These are phyloP conservation scores for Bacidia gigantensis DNA, from an alignment of 495 filamentous ascomycete genomes.

Conservation along the genomic window DNA sequence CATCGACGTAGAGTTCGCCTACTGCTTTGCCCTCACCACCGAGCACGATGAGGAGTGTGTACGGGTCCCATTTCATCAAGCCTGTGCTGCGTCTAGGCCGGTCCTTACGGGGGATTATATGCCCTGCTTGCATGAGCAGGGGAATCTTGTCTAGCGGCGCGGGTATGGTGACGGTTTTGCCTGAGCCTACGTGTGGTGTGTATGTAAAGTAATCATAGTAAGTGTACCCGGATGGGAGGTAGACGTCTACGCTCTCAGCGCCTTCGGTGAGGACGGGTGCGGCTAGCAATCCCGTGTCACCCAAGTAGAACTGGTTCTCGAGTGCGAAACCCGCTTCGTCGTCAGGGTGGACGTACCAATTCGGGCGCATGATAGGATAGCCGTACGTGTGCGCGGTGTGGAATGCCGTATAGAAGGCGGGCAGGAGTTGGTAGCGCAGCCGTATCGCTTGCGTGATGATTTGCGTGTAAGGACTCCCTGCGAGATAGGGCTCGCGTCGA, in stretches of 20 bases:
- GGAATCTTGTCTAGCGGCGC: conserved; percentile 79
- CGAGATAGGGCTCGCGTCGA: conserved; percentile 83
- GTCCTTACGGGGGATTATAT: conserved; percentile 83
- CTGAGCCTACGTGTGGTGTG: conserved; percentile 51
- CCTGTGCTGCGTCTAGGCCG: conserved; percentile 69
- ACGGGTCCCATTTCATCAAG: conserved; percentile 87
- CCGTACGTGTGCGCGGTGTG: conserved; percentile 60
- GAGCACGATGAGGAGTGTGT: conserved; percentile 76
- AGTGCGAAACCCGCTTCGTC: conserved; percentile 76
- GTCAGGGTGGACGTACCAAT: conserved; percentile 81
- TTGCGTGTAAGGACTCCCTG: conserved; percentile 65
- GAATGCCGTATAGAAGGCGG: conserved; percentile 76
- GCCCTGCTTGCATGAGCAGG: conserved; percentile 78
- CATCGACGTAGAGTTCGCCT: conserved; percentile 79
- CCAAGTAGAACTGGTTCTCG: conserved; percentile 89
- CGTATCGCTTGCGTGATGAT: conserved; percentile 83
- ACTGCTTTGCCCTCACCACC: conserved; percentile 53
- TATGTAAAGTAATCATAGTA: conserved; percentile 95
- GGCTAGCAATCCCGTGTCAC: conserved; percentile 67
- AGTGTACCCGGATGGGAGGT: conserved; percentile 68
- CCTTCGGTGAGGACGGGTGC: conserved; percentile 76
- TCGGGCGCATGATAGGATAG: conserved; percentile 74
- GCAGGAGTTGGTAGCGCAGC: conserved; percentile 72
- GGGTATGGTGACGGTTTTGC: conserved; percentile 50
- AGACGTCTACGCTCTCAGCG: conserved; percentile 59